Conservation (phyloP, 352 stramenopile species). For the Phytopythium cucurbitacearum region DNA sequence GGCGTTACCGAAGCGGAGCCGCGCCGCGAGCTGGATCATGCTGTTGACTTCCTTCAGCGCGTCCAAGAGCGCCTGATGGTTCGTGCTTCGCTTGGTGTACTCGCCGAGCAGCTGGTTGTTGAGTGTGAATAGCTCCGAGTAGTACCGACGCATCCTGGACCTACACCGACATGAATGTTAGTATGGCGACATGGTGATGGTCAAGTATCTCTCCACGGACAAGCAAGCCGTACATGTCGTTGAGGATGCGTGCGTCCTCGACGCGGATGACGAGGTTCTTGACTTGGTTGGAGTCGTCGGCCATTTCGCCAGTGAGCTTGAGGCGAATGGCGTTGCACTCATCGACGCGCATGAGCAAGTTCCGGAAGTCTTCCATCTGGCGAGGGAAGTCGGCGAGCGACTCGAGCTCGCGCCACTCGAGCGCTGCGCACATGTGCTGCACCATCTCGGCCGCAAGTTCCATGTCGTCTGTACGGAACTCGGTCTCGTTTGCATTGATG, state of each 20-base stretch:
- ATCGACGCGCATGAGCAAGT: conserved; percentile 69
- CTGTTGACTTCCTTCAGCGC: conserved; percentile 90
- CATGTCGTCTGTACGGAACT: conserved; percentile 83
- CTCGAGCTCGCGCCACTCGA: conserved; percentile 86
- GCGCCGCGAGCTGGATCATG: conserved; percentile 89
- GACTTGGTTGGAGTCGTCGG: conserved; percentile 88
- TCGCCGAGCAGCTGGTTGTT: conserved; percentile 90
- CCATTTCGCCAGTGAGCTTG: conserved; percentile 91
- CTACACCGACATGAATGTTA: conserved; percentile 14
- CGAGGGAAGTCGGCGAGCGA: conserved; percentile 81
- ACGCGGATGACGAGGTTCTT: conserved; percentile 90
- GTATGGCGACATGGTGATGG: background rate
- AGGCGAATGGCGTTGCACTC: conserved; percentile 88
- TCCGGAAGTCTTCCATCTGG: conserved; percentile 85
- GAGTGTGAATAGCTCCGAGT: conserved; percentile 89
- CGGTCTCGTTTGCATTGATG: conserved; percentile 47
- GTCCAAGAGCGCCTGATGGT: conserved; percentile 88
- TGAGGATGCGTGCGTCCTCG: conserved; percentile 90
- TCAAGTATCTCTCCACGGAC: background rate
- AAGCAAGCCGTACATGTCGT: conserved; percentile 80
- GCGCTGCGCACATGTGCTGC: conserved; percentile 80
- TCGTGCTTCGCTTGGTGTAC: conserved; percentile 91
- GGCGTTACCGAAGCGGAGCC: conserved; percentile 79
- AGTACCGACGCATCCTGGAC: conserved; percentile 79
- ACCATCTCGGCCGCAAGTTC: conserved; percentile 82